phyloP scores from a whole-genome alignment of 306 rosid genomes.

The Alnus rubra region DNA sequence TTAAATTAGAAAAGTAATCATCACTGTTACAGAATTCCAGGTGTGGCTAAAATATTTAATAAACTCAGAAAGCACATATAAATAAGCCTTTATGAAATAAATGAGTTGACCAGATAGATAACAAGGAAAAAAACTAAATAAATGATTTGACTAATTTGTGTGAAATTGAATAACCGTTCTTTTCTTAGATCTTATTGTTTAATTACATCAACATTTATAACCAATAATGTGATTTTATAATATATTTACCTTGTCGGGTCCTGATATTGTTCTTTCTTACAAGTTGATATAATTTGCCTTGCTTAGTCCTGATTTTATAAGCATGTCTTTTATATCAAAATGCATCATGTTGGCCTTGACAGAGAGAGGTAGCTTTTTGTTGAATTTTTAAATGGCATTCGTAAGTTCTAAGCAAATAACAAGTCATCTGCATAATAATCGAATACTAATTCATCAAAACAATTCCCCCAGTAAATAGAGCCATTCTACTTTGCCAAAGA shows the following conservation, averaged over 20 bases:
- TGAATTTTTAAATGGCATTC: neutral
- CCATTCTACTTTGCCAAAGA: neutral
- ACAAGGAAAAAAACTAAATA: neutral
- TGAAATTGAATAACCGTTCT: neutral
- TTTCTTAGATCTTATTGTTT: neutral
- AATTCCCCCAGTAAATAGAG: neutral
- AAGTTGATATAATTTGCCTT: neutral
- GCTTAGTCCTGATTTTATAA: neutral
- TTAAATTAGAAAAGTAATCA: neutral
- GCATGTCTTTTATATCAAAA: neutral
- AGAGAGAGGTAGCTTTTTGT: neutral
- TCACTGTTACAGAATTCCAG: neutral
- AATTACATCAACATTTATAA: neutral
- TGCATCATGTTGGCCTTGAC: neutral
- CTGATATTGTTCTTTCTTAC: neutral
- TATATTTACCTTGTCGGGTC: neutral
- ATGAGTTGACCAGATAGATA: neutral
- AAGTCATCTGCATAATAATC: neutral
- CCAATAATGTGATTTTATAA: neutral
- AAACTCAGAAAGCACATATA: neutral
- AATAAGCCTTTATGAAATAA: neutral
- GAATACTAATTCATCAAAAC: neutral
- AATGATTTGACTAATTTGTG: neutral
- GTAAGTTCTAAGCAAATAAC: neutral
- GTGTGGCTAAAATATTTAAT: neutral